Percentiles rank a stretch among this genome's conserved stretches.
phyloP scores from a whole-genome alignment of 78 protist species.

The Polysphondylium violaceum region DNA sequence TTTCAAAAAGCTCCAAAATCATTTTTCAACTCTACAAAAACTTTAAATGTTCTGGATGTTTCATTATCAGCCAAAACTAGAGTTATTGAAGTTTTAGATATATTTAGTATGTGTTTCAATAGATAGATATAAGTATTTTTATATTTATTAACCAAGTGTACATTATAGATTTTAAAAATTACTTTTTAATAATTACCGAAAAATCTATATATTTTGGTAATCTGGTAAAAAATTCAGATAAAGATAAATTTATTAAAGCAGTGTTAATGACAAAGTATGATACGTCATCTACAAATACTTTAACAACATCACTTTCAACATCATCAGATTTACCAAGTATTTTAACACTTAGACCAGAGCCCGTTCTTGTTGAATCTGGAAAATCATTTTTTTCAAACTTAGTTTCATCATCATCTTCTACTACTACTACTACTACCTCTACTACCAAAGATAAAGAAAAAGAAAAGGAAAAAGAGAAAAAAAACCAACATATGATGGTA shows the following conservation, averaged over 20 bases:
- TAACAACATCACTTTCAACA: neutral
- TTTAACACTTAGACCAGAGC: slow-evolving; percentile 10
- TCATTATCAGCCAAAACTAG: slow-evolving; percentile 1
- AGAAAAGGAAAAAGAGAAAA: too few species aligned
- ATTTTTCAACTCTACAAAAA: neutral
- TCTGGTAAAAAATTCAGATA: neutral
- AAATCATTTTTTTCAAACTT: slow-evolving; percentile 17
- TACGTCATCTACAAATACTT: neutral
- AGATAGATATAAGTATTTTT: neutral
- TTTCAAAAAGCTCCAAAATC: slow-evolving; percentile 54
- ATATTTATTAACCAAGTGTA: neutral
- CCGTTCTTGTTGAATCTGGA: too few species aligned
- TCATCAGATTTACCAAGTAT: slow-evolving; percentile 39
- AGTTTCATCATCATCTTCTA: neutral
- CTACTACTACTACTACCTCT: neutral
- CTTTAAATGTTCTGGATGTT: slow-evolving; percentile 2
- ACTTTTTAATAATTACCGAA: slow-evolving; percentile 23
- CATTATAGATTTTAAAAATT: slow-evolving; percentile 21
- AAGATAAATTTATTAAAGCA: slow-evolving; percentile 43
- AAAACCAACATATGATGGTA: neutral
- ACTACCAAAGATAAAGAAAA: neutral
- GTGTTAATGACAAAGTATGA: slow-evolving; percentile 22
- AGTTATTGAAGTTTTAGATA: slow-evolving; percentile 61
- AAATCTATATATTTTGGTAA: slow-evolving; percentile 52
- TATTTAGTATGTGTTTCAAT: slow-evolving; percentile 10